These are phyloP conservation scores for Stromatinia cepivora DNA, from an alignment of 2,329 filamentous ascomycete genomes.

Conservation along the genomic window DNA sequence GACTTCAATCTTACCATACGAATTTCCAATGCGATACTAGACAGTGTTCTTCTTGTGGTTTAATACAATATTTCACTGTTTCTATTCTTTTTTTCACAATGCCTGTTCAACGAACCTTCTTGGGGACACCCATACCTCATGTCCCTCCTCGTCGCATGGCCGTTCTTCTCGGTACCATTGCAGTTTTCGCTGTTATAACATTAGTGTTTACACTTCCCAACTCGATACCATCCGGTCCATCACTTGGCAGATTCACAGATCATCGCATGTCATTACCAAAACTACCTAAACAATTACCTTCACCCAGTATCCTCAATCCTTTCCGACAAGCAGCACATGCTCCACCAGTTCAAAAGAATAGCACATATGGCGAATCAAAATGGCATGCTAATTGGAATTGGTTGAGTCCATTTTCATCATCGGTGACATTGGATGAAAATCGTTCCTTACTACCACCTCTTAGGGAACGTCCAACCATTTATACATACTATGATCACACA, in stretches of 20 bases:
- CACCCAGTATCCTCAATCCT: constrained; percentile 56
- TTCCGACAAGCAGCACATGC: constrained; percentile 71
- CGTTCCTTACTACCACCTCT: constrained; percentile 81
- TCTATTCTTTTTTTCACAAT: constrained; percentile 39
- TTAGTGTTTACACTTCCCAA: constrained; percentile 55
- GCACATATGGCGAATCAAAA: constrained; percentile 72
- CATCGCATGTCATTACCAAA: constrained; percentile 53
- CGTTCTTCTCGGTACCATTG: constrained; percentile 52
- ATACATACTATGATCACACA: constrained; percentile 84
- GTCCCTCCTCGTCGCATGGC: constrained; percentile 55
- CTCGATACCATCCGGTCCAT: constrained; percentile 50
- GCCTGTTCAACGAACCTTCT: constrained; percentile 50
- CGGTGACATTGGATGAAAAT: constrained; percentile 76
- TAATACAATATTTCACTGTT: background rate
- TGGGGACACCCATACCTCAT: constrained; percentile 52
- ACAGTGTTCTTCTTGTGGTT: background rate
- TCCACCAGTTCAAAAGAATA: constrained; percentile 73
- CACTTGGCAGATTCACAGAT: constrained; percentile 51
- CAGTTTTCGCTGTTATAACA: constrained; percentile 54
- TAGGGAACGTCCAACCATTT: constrained; percentile 68
- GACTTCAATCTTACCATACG: background rate
- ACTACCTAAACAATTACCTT: constrained; percentile 44
- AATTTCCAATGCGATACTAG: background rate
- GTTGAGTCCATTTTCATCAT: constrained; percentile 85
- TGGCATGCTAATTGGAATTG: constrained; percentile 93